Conservation (phyloP, 1,284 basidiomycete species). For the Exobasidium rhododendri region DNA sequence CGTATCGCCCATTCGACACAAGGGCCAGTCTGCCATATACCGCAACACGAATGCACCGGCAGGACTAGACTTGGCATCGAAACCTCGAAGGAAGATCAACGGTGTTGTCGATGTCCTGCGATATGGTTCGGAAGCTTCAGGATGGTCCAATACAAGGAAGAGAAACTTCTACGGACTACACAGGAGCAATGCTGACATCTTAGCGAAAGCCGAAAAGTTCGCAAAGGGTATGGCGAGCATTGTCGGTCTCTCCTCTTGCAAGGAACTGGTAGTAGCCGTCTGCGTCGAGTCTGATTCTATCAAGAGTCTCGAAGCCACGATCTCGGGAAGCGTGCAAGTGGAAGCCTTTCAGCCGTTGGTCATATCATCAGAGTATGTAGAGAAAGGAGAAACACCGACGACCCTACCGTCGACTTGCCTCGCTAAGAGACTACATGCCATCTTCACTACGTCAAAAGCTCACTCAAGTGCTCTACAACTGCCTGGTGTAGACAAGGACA, state of each 20-base stretch:
- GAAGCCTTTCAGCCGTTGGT: background rate
- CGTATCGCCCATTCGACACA: conserved; percentile 38
- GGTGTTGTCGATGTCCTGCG: conserved; percentile 24
- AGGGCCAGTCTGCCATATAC: conserved; percentile 46
- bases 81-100: conserved; percentile 33
- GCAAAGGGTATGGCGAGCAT: conserved; percentile 28
- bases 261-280: conserved; percentile 21
- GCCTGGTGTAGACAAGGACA: conserved; percentile 23
- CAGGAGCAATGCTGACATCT: conserved; percentile 29
- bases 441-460: conserved; percentile 30
- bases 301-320: conserved; percentile 26
- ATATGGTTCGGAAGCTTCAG: background rate
- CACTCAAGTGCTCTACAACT: conserved; percentile 23
- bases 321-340: conserved; percentile 25
- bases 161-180: conserved; percentile 27
- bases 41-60: conserved; percentile 51
- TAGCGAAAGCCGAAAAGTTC: conserved; percentile 31
- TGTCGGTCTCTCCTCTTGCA: background rate
- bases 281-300: conserved; percentile 25
- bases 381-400: background rate
- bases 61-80: conserved; percentile 47
- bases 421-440: conserved; percentile 12
- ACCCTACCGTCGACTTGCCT: background rate
- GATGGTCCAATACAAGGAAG: background rate
- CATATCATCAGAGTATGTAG: background rate